Evolutionary conservation across 1,284 basidiomycete species (phyloP), one percentile per base, ranked within the genome.

Genomic region (Meripilus lineatus): DNA sequence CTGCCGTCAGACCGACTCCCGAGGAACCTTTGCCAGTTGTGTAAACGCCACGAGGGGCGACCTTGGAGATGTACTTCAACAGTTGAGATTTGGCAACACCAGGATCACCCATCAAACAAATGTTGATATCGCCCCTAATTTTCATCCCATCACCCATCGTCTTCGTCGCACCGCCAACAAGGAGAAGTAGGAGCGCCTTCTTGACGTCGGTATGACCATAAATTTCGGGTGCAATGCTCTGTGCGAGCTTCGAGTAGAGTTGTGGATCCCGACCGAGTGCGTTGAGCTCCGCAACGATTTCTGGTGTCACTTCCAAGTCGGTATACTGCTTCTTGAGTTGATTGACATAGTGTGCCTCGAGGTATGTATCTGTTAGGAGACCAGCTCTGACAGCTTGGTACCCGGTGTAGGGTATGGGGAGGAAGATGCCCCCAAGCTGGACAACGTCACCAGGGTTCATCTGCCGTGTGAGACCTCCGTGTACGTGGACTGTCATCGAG

Each of bases 31-130:
- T 90, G 50, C 96, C 96, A 3, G 96, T 99, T 3, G 96, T 99
- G 62, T 99, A 99, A 23, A 99, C 87, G 10, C 96, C 96, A 51
- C 96, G 78, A 11, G 96, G 96, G 1, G 96, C 96, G 48, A 99
- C 88, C 65, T 99, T 99, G 42, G 93, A 91, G 57, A 99, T 99
- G 60, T 98, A 99, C 70, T 99, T 99, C 51, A 99, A 77, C 44
- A 99, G 63, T 64, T 99, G 96, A 22, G 93, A 97, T 68, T 99
- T 99, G 56, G 96, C 96, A 50, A 99, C 95, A 84, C 96, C 96
- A 40, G 96, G 96, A 67, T 99, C 96, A 57, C 96, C 96, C 96
- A 99, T 99, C 38, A 99, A 68, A 66, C 96, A 99, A 20, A 99
- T 75, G 58, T 99, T 99, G 67, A 99, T 77, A 65, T 99, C 96